phyloP scores from a whole-genome alignment of 192 early-diverging fungal species.

The Coemansia sp. region DNA sequence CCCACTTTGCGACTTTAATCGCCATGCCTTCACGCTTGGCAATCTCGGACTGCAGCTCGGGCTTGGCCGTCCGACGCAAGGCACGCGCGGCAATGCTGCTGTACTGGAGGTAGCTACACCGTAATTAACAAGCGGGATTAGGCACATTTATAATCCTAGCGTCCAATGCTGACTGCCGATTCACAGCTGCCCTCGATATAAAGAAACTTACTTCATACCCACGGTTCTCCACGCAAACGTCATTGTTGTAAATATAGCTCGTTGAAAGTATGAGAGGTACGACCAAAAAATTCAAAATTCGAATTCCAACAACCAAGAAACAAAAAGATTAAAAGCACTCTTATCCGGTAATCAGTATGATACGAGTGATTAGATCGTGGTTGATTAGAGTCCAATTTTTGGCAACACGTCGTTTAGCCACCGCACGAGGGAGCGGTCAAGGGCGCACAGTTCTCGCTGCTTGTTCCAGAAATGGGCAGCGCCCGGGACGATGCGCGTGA shows the following conservation, averaged over 20 bases:
- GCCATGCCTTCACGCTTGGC: slow-evolving; percentile 48
- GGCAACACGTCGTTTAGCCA: slow-evolving; percentile 5
- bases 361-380: no score
- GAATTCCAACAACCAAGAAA: no score
- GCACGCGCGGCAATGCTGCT: slow-evolving; percentile 55
- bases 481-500: slow-evolving; percentile 27
- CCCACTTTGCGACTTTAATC: slow-evolving; percentile 52
- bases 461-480: slow-evolving; percentile 44
- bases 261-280: no score
- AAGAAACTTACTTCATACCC: background rate
- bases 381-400: background rate
- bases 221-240: slow-evolving; percentile 4
- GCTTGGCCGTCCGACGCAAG: slow-evolving; percentile 45
- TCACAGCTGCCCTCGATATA: background rate
- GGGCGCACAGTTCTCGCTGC: background rate
- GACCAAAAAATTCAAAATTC: no score
- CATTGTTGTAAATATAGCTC: background rate
- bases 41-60: slow-evolving; percentile 45
- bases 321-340: no score
- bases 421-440: background rate
- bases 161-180: background rate
- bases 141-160: no score
- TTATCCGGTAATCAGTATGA: no score
- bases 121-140: no score
- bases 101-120: slow-evolving; percentile 52